These are phyloP conservation scores for Candida berthetii DNA, from an alignment of 805 yeast species.

Conservation along the genomic window DNA sequence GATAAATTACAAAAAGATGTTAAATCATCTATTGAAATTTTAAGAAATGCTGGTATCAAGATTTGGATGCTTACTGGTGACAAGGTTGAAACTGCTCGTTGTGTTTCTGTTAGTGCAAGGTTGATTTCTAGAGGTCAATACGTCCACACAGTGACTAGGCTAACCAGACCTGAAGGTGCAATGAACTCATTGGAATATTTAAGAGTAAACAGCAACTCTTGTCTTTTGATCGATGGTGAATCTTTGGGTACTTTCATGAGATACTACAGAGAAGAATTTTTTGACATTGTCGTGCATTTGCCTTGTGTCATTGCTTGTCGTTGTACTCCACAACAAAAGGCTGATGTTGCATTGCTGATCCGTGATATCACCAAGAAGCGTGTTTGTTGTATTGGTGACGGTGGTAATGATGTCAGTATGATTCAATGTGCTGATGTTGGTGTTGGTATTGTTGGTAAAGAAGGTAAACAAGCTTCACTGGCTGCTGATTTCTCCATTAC, in stretches of 20 bases:
- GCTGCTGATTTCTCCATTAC: slow-evolving; percentile 96
- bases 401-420: slow-evolving; percentile 99
- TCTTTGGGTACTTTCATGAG: slow-evolving; percentile 67
- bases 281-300: slow-evolving; percentile 64
- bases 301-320: slow-evolving; percentile 98
- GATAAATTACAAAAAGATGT: slow-evolving; percentile 91
- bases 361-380: slow-evolving; percentile 77
- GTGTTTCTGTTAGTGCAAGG: slow-evolving; percentile 95
- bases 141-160: slow-evolving; percentile 76
- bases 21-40: slow-evolving; percentile 82
- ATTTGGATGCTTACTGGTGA: slow-evolving; percentile 99
- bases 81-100: slow-evolving; percentile 95
- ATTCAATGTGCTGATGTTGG: slow-evolving; percentile 99
- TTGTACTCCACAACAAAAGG: slow-evolving; percentile 98
- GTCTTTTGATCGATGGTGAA: slow-evolving; percentile 91
- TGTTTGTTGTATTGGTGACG: slow-evolving; percentile 98
- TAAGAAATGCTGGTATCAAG: slow-evolving; percentile 93
- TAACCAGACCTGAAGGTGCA: slow-evolving; percentile 55
- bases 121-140: slow-evolving; percentile 91
- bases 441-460: slow-evolving; percentile 98
- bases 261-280: slow-evolving; percentile 64
- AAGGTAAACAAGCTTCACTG: slow-evolving; percentile 93
- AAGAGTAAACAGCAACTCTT: slow-evolving; percentile 50
- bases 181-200: slow-evolving; percentile 70
- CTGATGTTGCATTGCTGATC: slow-evolving; percentile 84